Base-by-base conservation (phyloP, 148 eudicot genomes). In the Talinum fruticosum region DNA sequence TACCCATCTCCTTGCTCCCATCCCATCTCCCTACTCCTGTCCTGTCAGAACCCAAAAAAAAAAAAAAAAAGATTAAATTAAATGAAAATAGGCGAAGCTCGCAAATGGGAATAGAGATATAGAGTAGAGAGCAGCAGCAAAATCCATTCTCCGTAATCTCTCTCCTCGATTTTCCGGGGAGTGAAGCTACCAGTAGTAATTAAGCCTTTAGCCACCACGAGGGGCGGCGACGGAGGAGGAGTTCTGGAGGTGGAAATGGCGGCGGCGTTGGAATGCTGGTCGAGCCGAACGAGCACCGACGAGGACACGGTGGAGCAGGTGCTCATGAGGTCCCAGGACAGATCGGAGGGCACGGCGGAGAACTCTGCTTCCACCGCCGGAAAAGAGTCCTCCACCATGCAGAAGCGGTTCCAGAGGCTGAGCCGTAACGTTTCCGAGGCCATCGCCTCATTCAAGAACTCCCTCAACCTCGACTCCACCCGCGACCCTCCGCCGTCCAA, bases 251-350 rank as follows among this genome's bases (percentile, higher is more conserved):
- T n/a, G n/a, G 79, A 80, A 44, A 94, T 92, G 98, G 90, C 97
- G 19, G 92, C 98, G 8, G 97, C 98, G 8, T 79, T 94, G 4
- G 98, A 94, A 75, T 94, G 98, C 90, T 94, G 98, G 98, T 90
- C 98, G 8, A 84, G 92, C 76, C 82, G 92, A 12, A 80, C 91
- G 0, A 86, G 91, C 84, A 86, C 90, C 16, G 98, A 92, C 49
- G 97, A 94, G 53, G 98, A 93, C 72, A 79, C 83, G 67, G 95
- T 89, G 59, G 96, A 93, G 80, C 96, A 93, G 38, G 94, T 92
- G 0, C 80, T 91, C 6, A 93, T 93, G 97, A 82, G 89, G 12
- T 84, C 93, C n/a, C 79, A 86, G 3, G 84, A 89, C 87, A 87
- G 99, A 95, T 95, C 99, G 41, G 97, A 94, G 66, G 83, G 81